Base-by-base conservation (phyloP, 805 yeast genomes). In the Wickerhamomyces tratensis region DNA sequence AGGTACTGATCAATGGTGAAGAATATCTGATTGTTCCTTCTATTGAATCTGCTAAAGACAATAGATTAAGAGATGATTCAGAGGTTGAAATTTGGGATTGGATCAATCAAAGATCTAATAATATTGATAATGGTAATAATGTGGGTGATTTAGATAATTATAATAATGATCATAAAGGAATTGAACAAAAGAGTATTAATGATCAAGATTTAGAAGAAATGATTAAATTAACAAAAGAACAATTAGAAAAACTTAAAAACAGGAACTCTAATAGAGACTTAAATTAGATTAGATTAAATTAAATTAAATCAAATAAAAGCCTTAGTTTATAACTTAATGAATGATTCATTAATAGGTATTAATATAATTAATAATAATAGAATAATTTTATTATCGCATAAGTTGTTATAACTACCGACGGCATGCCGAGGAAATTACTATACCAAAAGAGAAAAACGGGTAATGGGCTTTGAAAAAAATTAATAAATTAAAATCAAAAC, bases 21-120 rank as follows among this genome's bases (percentile, higher is more conserved):
- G 51, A 50, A 37, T 56, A 44, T 37, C 25, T 52, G 10, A 40
- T 55, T 8, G 35, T 55, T 14, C 61, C 61, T 10, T 34, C 44
- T 2, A 36, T 54, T 14, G 49, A 48, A 3, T 38, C 43, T 9
- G 34, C 42, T 1, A 29, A 41, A 5, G 43, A 47, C 13, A 35
- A 39, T 2, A 25, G 26, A 7, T 12, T 34, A 11, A 42, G 37
- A 33, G 20, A 42, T 15, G 35, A 40, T 3, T 39, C 50, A 13
- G 61, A 55, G 41, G 48, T 40, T 38, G 59, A 56, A 20, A 49
- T 56, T 37, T 56, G 61, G 61, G 49, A 48, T 35, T 56, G 61
- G 61, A 55, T 56, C 26, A 50, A 53, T 14, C 41, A 50, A 7
- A 29, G 41, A 9, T 9, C 20, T 7, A 10, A 20, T 5, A 15